These are phyloP conservation scores for Wickerhamiella hasegawae DNA, from an alignment of 805 yeast genomes.

Conservation along the genomic window DNA sequence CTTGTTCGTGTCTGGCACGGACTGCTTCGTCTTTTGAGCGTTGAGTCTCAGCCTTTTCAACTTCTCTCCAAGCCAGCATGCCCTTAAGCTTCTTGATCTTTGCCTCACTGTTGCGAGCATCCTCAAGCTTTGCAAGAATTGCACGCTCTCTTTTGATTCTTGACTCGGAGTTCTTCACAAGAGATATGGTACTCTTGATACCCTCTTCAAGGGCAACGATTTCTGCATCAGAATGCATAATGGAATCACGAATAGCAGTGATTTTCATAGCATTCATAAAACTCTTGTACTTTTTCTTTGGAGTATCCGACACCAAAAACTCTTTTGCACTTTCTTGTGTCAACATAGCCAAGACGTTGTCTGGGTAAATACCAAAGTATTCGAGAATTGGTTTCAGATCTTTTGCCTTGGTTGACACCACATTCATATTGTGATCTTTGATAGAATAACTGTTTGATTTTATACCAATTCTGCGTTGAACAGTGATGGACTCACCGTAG, in stretches of 20 bases:
- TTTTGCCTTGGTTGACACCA: constrained; percentile 44
- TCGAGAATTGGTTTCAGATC: constrained; percentile 55
- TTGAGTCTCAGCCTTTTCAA: constrained; percentile 2
- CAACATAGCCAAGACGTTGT: constrained; percentile 80
- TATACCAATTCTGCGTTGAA: constrained; percentile 52
- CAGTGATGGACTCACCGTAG: constrained; percentile 52
- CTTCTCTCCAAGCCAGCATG: constrained; percentile 9
- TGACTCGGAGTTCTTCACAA: neutral
- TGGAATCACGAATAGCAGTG: neutral
- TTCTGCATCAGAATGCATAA: constrained; percentile 1
- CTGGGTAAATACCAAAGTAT: constrained; percentile 61
- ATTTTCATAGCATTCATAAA: constrained; percentile 43
- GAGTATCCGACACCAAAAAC: constrained; percentile 63
- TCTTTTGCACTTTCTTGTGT: constrained; percentile 91
- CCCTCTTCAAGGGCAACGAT: constrained; percentile 6
- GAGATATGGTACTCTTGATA: constrained; percentile 8
- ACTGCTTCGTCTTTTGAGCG: too few species aligned
- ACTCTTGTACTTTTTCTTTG: constrained; percentile 52
- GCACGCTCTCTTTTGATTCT: neutral
- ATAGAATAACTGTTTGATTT: constrained; percentile 42
- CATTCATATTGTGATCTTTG: constrained; percentile 33
- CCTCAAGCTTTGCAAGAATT: neutral
- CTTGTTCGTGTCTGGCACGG: too few species aligned
- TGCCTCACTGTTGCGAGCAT: constrained; percentile 4
- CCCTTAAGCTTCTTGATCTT: constrained; percentile 2